phyloP scores from a whole-genome alignment of 768 basidiomycete species.

The Suillus tomentosus region DNA sequence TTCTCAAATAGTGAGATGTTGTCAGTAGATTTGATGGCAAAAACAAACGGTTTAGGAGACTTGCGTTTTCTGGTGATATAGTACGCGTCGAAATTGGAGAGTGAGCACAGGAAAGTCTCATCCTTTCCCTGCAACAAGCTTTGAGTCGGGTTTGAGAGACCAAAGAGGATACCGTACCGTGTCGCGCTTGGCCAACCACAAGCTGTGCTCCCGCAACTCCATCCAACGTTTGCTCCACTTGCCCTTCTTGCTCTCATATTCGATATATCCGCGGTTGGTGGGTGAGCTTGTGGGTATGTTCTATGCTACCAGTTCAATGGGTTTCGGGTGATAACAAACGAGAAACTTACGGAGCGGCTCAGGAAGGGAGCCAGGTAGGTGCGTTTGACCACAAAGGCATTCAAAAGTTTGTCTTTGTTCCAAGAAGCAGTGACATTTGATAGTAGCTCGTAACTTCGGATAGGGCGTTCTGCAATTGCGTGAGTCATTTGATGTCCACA shows the following conservation, averaged over 20 bases:
- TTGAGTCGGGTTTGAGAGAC: neutral
- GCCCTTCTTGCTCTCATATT: conserved; percentile 88
- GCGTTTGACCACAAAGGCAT: conserved; percentile 77
- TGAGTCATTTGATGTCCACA: conserved; percentile 13
- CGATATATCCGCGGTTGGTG: conserved; percentile 63
- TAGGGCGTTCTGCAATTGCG: conserved; percentile 71
- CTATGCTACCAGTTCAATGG: conserved; percentile 49
- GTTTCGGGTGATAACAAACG: conserved; percentile 26
- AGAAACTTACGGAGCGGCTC: conserved; percentile 54
- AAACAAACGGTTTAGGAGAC: conserved; percentile 82
- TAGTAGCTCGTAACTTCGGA: conserved; percentile 85
- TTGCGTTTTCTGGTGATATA: conserved; percentile 73
- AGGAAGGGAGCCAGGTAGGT: conserved; percentile 65
- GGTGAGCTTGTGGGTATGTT: conserved; percentile 50
- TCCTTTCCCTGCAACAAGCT: conserved; percentile 71
- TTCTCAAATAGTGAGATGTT: conserved; percentile 86
- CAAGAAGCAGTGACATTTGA: conserved; percentile 81
- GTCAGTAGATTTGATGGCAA: conserved; percentile 88
- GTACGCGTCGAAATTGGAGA: conserved; percentile 91
- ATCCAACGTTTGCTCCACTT: conserved; percentile 97
- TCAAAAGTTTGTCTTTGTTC: conserved; percentile 81
- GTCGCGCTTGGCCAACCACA: conserved; percentile 90
- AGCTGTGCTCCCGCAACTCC: conserved; percentile 78
- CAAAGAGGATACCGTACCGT: conserved; percentile 51
- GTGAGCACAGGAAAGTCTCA: conserved; percentile 74